A percentile compares a stretch with the other conserved stretches of the same genome.
Evolutionary conservation across 306 rosid genomes (phyloP).

Genomic region (Glycine tomentella): DNA sequence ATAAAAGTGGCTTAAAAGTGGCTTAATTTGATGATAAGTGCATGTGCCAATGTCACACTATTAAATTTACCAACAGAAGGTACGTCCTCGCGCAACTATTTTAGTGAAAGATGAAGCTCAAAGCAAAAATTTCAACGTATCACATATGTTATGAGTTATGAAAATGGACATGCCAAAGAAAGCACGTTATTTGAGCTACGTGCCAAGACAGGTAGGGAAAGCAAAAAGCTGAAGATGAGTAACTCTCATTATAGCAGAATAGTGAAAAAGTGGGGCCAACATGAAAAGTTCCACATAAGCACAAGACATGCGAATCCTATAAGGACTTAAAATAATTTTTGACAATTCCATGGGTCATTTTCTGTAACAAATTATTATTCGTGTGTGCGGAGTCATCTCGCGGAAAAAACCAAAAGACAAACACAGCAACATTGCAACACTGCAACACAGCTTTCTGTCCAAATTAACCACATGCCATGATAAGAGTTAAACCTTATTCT

Average conservation of each 20-base stretch:
- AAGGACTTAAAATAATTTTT: not conserved
- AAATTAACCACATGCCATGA: constrained; percentile 30
- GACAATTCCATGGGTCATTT: constrained; percentile 40
- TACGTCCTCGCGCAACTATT: constrained; percentile 7
- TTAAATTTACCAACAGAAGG: not conserved
- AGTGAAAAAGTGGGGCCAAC: constrained; percentile 31
- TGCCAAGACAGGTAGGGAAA: constrained; percentile 30
- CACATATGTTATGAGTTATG: constrained; percentile 21
- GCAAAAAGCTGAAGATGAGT: not conserved
- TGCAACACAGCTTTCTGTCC: constrained; percentile 4
- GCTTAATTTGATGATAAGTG: not conserved
- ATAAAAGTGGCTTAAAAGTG: no score
- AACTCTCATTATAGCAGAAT: constrained; percentile 29
- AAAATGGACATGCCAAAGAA: constrained; percentile 14
- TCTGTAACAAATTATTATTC: constrained; percentile 30
- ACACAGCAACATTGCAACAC: not conserved
- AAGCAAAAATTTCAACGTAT: not conserved
- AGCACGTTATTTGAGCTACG: constrained; percentile 19
- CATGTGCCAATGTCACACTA: not conserved
- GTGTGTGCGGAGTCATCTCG: constrained; percentile 8
- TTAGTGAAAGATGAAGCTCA: constrained; percentile 29
- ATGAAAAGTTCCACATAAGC: constrained; percentile 14
- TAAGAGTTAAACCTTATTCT: constrained; percentile 14
- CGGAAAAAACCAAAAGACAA: constrained; percentile 31
- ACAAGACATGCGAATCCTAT: constrained; percentile 27